Conservation (phyloP, 495 filamentous ascomycete genomes). For the Penicillium lividum region DNA sequence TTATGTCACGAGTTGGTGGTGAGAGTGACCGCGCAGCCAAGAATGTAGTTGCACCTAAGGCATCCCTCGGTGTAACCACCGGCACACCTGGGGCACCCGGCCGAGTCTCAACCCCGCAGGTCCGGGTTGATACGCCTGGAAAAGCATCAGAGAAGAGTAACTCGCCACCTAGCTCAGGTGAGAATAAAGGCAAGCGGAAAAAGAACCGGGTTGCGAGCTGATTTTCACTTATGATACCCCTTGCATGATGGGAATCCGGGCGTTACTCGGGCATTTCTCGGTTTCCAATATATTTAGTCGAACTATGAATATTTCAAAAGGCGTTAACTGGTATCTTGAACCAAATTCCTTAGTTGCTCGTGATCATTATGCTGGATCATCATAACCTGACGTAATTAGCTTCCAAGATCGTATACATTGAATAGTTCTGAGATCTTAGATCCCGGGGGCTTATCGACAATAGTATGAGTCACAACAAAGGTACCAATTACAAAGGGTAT, state of each 20-base stretch:
- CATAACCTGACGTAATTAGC: too few relatives aligned
- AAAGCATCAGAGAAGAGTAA: conserved; percentile 34
- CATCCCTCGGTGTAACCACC: conserved; percentile 8
- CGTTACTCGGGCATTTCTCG: not conserved
- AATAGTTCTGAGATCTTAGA: too few relatives aligned
- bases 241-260: conserved; percentile 1
- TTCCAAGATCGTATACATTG: too few relatives aligned
- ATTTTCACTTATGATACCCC: conserved; percentile 34
- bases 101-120: conserved; percentile 38
- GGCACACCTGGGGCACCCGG: conserved; percentile 21
- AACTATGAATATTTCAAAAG: not conserved
- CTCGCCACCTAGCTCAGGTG: conserved; percentile 32
- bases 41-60: conserved; percentile 18
- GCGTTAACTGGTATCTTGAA: too few relatives aligned
- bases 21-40: conserved; percentile 20
- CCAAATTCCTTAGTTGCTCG: too few relatives aligned
- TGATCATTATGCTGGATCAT: too few relatives aligned
- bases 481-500: not conserved
- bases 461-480: too few relatives aligned
- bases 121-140: conserved; percentile 42
- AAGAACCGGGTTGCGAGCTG: conserved; percentile 36
- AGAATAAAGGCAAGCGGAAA: conserved; percentile 38
- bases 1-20: conserved; percentile 56
- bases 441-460: too few relatives aligned
- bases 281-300: not conserved